Conservation (phyloP, 306 rosid species). For the Quercus cerris region DNA sequence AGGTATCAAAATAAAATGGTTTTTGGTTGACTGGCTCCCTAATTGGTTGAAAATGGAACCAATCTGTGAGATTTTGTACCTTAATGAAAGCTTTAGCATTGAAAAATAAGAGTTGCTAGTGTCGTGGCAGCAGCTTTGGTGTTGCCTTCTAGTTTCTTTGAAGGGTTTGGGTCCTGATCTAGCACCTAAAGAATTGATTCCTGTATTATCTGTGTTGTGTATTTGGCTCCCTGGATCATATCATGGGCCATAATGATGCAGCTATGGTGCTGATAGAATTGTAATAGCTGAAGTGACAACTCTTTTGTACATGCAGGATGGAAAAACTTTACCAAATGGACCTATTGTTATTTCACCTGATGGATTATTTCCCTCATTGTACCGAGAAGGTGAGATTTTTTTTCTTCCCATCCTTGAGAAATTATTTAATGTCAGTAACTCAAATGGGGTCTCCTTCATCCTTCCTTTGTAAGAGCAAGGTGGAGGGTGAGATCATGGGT, state of each 20-base stretch:
- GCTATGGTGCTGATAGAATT: constrained; percentile 14
- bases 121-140: not conserved
- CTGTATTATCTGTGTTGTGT: not conserved
- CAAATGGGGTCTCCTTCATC: too few relatives aligned
- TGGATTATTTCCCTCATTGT: constrained; percentile 88
- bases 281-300: constrained; percentile 4
- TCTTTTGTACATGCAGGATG: constrained; percentile 58
- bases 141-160: not conserved
- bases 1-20: constrained; percentile 41
- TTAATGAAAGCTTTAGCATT: not conserved
- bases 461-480: too few relatives aligned
- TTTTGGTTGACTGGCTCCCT: constrained; percentile 2
- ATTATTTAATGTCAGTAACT: not conserved
- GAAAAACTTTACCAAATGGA: constrained; percentile 87
- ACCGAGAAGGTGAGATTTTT: constrained; percentile 71
- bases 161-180: constrained; percentile 6
- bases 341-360: constrained; percentile 98
- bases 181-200: not conserved
- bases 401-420: not conserved
- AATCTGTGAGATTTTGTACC: not conserved
- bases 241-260: not conserved
- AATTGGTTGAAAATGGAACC: not conserved
- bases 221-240: not conserved
- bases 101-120: not conserved
- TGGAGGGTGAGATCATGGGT: too few relatives aligned